phyloP scores from a whole-genome alignment of 2,329 filamentous ascomycete species.

The Scedosporium minutisporum region DNA sequence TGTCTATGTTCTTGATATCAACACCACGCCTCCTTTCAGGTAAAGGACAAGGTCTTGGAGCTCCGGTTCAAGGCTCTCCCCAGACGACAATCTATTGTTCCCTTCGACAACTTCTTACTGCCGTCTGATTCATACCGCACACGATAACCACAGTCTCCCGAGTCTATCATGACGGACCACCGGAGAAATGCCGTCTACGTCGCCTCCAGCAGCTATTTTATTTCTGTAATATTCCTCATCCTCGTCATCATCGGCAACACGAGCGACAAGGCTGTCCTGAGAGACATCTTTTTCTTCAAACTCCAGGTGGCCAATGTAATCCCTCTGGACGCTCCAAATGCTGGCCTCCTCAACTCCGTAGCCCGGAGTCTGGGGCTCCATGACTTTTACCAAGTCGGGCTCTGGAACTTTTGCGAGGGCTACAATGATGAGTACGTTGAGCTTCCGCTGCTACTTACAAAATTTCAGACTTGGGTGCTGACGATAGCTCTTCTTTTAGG shows the following conservation, averaged over 20 bases:
- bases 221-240: slow-evolving; percentile 69
- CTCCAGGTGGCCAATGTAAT: slow-evolving; percentile 78
- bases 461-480: neutral
- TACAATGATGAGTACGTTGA: slow-evolving; percentile 51
- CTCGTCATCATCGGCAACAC: slow-evolving; percentile 72
- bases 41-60: neutral
- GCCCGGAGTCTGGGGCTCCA: slow-evolving; percentile 78
- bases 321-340: slow-evolving; percentile 60
- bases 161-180: slow-evolving; percentile 5
- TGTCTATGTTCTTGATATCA: neutral
- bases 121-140: neutral
- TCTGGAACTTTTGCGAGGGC: slow-evolving; percentile 90
- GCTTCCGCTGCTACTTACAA: slow-evolving; percentile 18
- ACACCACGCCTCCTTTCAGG: neutral
- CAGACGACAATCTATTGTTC: neutral
- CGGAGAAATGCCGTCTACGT: slow-evolving; percentile 53
- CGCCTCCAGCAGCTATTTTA: slow-evolving; percentile 60
- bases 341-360: slow-evolving; percentile 73
- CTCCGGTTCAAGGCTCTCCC: neutral
- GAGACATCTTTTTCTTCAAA: slow-evolving; percentile 72
- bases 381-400: slow-evolving; percentile 86
- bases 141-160: neutral
- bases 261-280: slow-evolving; percentile 49
- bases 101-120: neutral
- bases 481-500: slow-evolving; percentile 20